Evolutionary conservation across 2,329 filamentous ascomycete genomes (phyloP).

Genomic region (Colletotrichum echinochloae): DNA sequence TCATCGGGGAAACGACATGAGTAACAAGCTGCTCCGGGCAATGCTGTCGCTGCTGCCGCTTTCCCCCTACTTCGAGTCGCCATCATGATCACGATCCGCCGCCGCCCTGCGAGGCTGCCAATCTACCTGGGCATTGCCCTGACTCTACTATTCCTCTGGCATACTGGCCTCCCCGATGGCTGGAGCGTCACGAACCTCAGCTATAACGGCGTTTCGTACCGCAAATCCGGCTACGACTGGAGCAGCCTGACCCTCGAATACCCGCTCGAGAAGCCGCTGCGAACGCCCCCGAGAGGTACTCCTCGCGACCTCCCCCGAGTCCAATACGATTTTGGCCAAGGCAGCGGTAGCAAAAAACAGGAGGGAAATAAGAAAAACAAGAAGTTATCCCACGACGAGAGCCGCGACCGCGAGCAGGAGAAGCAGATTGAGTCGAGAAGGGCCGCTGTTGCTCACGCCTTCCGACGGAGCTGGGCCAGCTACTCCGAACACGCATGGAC

Average conservation of each 20-base stretch:
- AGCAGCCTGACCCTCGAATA: constrained; percentile 49
- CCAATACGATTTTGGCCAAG: constrained; percentile 46
- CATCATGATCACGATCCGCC: constrained; percentile 42
- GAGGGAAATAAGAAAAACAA: constrained; percentile 35
- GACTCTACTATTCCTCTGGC: constrained; percentile 30
- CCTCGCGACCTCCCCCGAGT: constrained; percentile 45
- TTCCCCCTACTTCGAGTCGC: constrained; percentile 30
- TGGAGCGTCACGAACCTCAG: constrained; percentile 17
- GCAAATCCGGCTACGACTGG: constrained; percentile 53
- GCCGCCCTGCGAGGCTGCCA: constrained; percentile 36
- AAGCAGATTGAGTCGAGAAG: constrained; percentile 49
- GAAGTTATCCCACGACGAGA: constrained; percentile 51
- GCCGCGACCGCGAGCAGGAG: constrained; percentile 39
- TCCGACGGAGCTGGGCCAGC: constrained; percentile 61
- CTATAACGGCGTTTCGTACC: constrained; percentile 36
- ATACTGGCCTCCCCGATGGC: constrained; percentile 28
- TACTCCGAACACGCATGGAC: constrained; percentile 68
- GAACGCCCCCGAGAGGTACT: constrained; percentile 50
- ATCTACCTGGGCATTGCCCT: constrained; percentile 37
- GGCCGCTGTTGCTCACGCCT: constrained; percentile 53
- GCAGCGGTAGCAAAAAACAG: constrained; percentile 46
- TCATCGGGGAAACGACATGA: constrained; percentile 31
- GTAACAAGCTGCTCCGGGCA: constrained; percentile 27
- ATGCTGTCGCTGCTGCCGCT: constrained; percentile 35
- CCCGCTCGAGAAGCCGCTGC: constrained; percentile 49